Conservation (phyloP, 768 basidiomycete species). For the Cystobasidium ongulense region DNA sequence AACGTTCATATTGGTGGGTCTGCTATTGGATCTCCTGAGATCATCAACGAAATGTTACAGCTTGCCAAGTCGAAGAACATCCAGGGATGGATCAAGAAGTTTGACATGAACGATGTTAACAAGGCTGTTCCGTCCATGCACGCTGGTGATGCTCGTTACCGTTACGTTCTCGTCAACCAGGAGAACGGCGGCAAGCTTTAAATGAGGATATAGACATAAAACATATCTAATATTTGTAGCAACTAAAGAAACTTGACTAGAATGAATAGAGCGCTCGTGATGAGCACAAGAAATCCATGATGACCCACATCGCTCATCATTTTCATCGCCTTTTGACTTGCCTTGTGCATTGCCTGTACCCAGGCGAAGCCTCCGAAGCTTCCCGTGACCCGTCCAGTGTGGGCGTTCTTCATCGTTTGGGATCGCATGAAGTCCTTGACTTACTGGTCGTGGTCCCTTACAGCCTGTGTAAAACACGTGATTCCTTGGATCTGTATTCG, state of each 20-base stretch:
- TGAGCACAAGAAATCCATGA: neutral
- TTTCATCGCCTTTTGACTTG: no score
- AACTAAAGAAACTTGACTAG: neutral
- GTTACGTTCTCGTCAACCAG: conserved; percentile 49
- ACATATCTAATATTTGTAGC: neutral
- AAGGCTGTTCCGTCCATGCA: conserved; percentile 48
- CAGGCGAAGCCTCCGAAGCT: no score
- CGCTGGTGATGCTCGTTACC: conserved; percentile 53
- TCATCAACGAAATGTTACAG: conserved; percentile 54
- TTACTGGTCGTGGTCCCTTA: no score
- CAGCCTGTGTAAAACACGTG: no score
- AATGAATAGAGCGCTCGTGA: neutral
- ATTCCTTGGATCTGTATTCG: no score
- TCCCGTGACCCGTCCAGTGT: no score
- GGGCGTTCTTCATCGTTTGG: no score
- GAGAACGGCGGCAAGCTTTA: conserved; percentile 30
- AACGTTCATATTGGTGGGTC: conserved; percentile 35
- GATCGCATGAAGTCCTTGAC: no score
- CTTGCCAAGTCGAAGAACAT: conserved; percentile 55
- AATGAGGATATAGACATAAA: neutral
- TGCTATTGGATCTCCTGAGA: conserved; percentile 34
- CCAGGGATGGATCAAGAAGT: conserved; percentile 49
- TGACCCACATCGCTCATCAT: no score
- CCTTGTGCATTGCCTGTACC: no score
- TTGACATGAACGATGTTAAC: conserved; percentile 37